A percentile compares a stretch with the other conserved stretches of the same genome.
Evolutionary conservation across 1,284 basidiomycete species (phyloP).

Genomic region (Naganishia albida): DNA sequence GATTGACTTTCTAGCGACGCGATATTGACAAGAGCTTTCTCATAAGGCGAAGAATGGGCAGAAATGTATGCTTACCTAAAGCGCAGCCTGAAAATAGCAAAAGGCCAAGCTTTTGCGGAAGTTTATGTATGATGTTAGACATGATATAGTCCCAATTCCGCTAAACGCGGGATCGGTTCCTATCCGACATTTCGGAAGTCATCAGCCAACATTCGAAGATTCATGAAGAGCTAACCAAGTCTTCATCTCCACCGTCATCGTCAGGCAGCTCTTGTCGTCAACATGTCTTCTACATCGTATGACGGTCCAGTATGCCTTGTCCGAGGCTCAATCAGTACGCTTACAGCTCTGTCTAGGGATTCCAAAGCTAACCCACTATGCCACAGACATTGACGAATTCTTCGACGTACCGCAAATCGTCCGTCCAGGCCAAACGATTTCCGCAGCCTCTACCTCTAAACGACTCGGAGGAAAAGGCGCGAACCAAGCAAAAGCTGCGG

Average conservation of each 20-base stretch:
- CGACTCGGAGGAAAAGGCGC: constrained; percentile 58
- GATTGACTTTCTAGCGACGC: not conserved
- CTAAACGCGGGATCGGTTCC: too few relatives aligned
- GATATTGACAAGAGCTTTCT: not conserved
- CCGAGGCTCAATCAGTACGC: constrained; percentile 53
- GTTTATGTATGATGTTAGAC: too few relatives aligned
- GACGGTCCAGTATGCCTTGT: constrained; percentile 40
- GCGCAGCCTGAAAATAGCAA: too few relatives aligned
- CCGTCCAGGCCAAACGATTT: constrained; percentile 56
- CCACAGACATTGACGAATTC: constrained; percentile 54
- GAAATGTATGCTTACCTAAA: too few relatives aligned
- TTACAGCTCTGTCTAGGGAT: not conserved
- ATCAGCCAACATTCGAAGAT: too few relatives aligned
- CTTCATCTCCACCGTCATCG: not conserved
- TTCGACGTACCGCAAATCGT: constrained; percentile 56
- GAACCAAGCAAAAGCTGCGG: constrained; percentile 56
- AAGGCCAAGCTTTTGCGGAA: too few relatives aligned
- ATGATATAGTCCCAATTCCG: too few relatives aligned
- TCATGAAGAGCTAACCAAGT: too few relatives aligned
- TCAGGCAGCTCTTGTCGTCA: not conserved
- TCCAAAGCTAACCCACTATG: too few relatives aligned
- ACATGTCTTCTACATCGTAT: not conserved
- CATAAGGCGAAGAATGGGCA: too few relatives aligned
- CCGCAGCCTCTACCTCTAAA: constrained; percentile 50
- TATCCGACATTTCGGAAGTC: too few relatives aligned